Conservation (phyloP, 257 asterid species). For the Capsicum chinense region DNA sequence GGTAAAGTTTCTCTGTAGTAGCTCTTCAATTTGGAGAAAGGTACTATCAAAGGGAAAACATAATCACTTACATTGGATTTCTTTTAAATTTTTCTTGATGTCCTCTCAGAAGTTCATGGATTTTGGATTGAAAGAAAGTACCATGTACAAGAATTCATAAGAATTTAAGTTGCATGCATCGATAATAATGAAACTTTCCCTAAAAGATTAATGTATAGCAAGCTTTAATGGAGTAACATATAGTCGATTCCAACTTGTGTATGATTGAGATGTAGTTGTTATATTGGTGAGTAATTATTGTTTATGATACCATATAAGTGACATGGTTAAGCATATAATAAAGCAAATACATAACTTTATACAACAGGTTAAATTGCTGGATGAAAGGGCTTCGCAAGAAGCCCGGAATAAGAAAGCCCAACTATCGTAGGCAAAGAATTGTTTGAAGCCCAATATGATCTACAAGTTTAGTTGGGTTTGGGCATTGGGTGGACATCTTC, state of each 20-base stretch:
- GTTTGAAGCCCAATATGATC: no score
- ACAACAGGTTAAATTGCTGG: neutral
- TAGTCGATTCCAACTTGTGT: neutral
- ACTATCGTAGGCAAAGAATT: no score
- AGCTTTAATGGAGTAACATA: no score
- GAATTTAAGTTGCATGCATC: no score
- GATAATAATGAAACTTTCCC: no score
- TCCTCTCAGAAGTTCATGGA: neutral
- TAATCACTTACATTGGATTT: neutral
- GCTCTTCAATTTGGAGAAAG: slow-evolving; percentile 1
- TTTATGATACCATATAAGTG: neutral
- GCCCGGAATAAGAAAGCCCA: no score
- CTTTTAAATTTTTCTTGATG: neutral
- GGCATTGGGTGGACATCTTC: no score
- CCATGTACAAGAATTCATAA: no score
- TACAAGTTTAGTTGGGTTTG: no score
- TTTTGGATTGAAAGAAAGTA: neutral
- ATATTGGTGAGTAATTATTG: neutral
- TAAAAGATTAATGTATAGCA: no score
- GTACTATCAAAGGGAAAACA: neutral
- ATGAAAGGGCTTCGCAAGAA: no score
- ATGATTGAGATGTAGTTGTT: neutral
- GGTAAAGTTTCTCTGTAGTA: neutral
- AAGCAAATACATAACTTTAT: neutral
- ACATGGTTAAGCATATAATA: neutral